Base-by-base conservation (phyloP, 2,329 filamentous ascomycete genomes). In the Epichloe typhina region DNA sequence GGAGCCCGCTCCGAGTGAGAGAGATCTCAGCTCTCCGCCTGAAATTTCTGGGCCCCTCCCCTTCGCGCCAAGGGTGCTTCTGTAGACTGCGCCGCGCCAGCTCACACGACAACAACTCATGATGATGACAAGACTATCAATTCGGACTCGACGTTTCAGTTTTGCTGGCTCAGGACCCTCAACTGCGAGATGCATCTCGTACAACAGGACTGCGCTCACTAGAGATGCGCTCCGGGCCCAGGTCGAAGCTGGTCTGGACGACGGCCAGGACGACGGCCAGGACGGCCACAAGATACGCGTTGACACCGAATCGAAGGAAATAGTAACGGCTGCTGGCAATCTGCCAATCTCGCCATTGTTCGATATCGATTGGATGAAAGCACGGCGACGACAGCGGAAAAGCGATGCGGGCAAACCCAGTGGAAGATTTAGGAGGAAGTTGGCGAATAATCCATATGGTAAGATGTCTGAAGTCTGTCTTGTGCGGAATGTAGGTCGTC, bases 361-460 rank as follows among this genome's bases (percentile, higher is more conserved):
- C 61, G 69, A 80, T 66, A 68, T 72, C 4, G 57, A 58, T 2
- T 80, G 73, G 64, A 69, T 73, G 55, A 64, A 71, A 37, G 67
- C 69, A 0, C 70, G 64, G 51, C 62, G 68, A 39, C 68, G 69
- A 13, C 74, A 67, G 53, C 71, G 64, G 42, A 72, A 71, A 52
- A 58, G 62, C 0, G 66, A 52, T 37, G 60, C 43, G 62, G 65
- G 52, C 51, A 63, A 55, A 33, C 58, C 61, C 0, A 57, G 52
- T 2, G 70, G 66, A 12, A 65, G 72, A 2, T 77, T 87, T 53
- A 78, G 83, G 59, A 71, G 69, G 51, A 74, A 77, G 52, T 66
- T 88, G 2, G 69, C 68, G 33, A 71, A 72, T 38, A 89, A 86
- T 56, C 72, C 82, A 2, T 88, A 78, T 57, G 84, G 82, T 84